Percentiles rank a stretch among this genome's conserved stretches.
These are phyloP conservation scores for Leccinellum luteum DNA, from an alignment of 768 basidiomycete species.

Conservation along the genomic window DNA sequence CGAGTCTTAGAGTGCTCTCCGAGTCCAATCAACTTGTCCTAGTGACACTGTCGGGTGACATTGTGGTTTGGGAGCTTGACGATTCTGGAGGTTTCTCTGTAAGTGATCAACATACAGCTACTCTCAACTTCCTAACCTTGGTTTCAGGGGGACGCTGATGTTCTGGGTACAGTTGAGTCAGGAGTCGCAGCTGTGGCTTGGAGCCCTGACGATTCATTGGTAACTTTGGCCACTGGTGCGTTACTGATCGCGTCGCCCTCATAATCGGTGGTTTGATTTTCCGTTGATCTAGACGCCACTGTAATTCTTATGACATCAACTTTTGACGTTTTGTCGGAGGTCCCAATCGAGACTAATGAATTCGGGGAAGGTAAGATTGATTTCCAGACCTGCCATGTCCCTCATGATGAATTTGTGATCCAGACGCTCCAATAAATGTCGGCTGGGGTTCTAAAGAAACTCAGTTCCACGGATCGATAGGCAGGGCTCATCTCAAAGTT, in stretches of 20 bases:
- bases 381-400: background rate
- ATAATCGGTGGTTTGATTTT: background rate
- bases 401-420: constrained; percentile 11
- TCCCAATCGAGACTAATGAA: constrained; percentile 63
- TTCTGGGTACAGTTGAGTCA: constrained; percentile 84
- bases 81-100: constrained; percentile 44
- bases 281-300: constrained; percentile 60
- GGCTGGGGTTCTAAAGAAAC: constrained; percentile 98
- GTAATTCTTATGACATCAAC: constrained; percentile 85
- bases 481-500: constrained; percentile 61
- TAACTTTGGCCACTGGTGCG: constrained; percentile 78
- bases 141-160: constrained; percentile 44
- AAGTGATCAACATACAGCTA: constrained; percentile 18
- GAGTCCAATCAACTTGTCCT: constrained; percentile 67
- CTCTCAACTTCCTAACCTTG: constrained; percentile 1
- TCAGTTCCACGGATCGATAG: constrained; percentile 95
- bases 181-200: constrained; percentile 82
- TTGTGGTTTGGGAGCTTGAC: constrained; percentile 62
- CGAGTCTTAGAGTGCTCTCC: constrained; percentile 66
- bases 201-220: constrained; percentile 90
- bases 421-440: constrained; percentile 89
- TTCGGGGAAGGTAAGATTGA: constrained; percentile 76
- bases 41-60: constrained; percentile 79
- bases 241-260: background rate
- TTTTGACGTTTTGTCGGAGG: constrained; percentile 87